Evolutionary conservation across 176 grass and related monocot species (phyloP).

Genomic region (Avena atlantica): DNA sequence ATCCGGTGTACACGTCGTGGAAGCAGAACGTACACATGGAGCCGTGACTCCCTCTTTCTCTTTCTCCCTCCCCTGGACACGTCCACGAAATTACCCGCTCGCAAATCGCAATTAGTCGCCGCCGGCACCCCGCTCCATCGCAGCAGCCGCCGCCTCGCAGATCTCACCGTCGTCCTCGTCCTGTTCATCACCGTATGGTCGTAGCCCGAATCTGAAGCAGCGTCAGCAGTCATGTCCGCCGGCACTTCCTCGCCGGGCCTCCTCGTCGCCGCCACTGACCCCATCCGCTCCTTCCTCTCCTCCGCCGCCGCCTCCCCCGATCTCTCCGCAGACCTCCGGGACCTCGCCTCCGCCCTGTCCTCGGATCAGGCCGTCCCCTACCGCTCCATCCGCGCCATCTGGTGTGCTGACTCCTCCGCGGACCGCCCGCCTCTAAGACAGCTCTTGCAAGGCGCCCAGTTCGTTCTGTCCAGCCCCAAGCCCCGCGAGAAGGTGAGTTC

Average conservation of each 20-base stretch:
- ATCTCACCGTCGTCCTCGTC: background rate
- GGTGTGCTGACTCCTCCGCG: slow-evolving; percentile 54
- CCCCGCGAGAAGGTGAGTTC: slow-evolving; percentile 72
- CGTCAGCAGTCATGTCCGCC: slow-evolving; percentile 17
- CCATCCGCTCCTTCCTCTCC: slow-evolving; percentile 72
- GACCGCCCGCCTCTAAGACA: slow-evolving; percentile 63
- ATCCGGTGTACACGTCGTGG: no score
- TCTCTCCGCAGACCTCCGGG: slow-evolving; percentile 53
- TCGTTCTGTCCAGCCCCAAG: slow-evolving; percentile 75
- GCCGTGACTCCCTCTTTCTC: no score
- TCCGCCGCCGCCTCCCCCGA: slow-evolving; percentile 13
- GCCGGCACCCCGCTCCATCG: background rate
- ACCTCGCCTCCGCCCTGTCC: slow-evolving; percentile 51
- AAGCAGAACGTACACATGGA: no score
- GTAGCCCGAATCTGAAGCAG: background rate
- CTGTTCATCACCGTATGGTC: background rate
- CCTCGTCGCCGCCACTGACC: slow-evolving; percentile 55
- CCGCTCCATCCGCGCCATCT: slow-evolving; percentile 69
- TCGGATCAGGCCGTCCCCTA: slow-evolving; percentile 50
- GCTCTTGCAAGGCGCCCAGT: slow-evolving; percentile 58
- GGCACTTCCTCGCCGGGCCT: slow-evolving; percentile 53
- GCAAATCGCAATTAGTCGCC: background rate
- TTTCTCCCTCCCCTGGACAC: background rate
- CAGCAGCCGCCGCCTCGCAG: background rate
- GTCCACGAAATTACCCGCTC: background rate